Evolutionary conservation across 2,329 filamentous ascomycete species (phyloP).

Genomic region (Geosmithia putterillii): DNA sequence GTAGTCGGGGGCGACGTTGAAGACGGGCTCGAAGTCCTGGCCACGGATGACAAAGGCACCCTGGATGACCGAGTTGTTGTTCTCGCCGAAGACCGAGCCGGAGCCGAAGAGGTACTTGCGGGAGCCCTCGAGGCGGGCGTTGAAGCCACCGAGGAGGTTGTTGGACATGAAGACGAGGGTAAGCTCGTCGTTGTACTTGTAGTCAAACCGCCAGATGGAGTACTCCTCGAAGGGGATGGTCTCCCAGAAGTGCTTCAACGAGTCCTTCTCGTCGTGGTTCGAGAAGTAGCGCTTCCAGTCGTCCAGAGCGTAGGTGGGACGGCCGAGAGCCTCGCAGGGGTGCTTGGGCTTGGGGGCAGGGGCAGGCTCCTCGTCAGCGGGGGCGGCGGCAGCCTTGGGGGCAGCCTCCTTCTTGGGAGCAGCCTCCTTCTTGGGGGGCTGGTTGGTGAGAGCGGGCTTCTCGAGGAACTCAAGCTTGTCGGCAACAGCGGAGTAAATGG

Average conservation of each 20-base stretch:
- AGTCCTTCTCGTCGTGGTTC: constrained; percentile 77
- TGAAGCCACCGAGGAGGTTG: constrained; percentile 98
- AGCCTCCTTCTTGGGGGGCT: constrained; percentile 63
- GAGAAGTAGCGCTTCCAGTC: constrained; percentile 99
- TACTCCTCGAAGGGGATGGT: constrained; percentile 76
- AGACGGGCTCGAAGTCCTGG: constrained; percentile 72
- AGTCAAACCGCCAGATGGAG: constrained; percentile 87
- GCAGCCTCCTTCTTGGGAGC: constrained; percentile 57
- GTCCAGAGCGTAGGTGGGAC: constrained; percentile 72
- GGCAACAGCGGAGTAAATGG: constrained; percentile 74
- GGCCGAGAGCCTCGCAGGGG: constrained; percentile 75
- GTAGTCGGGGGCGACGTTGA: constrained; percentile 93
- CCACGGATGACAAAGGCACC: constrained; percentile 94
- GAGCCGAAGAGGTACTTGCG: constrained; percentile 97
- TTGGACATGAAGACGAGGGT: constrained; percentile 97
- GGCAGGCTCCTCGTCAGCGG: constrained; percentile 28
- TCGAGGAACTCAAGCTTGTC: constrained; percentile 69
- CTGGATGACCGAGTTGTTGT: constrained; percentile 81
- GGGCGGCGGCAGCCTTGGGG: constrained; percentile 24
- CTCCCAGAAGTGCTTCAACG: constrained; percentile 98
- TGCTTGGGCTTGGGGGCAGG: constrained; percentile 88
- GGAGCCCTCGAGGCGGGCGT: constrained; percentile 89
- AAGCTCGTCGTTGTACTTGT: constrained; percentile 99
- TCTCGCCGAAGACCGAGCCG: constrained; percentile 76
- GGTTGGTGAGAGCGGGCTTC: constrained; percentile 60